Evolutionary conservation across 192 early-diverging fungal genomes (phyloP).

Genomic region (Coemansia sp.): DNA sequence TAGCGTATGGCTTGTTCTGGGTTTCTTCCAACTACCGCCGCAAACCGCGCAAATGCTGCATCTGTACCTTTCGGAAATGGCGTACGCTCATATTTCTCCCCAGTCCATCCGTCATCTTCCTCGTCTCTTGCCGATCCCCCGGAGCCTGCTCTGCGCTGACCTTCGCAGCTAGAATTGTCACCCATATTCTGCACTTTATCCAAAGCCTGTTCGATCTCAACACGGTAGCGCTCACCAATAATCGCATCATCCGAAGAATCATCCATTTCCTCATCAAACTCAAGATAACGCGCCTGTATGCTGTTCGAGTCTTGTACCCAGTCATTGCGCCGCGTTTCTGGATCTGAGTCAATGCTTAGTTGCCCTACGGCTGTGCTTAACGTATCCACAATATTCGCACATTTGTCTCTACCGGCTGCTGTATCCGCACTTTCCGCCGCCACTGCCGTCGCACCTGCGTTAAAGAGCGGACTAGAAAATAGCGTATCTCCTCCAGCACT

Average conservation of each 20-base stretch:
- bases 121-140: slow-evolving; percentile 11
- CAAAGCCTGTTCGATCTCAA: slow-evolving; percentile 32
- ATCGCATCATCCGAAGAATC: background rate
- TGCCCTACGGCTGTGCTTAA: background rate
- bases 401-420: background rate
- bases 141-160: background rate
- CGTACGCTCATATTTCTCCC: slow-evolving; percentile 81
- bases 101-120: slow-evolving; percentile 64
- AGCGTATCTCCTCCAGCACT: background rate
- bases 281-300: slow-evolving; percentile 29
- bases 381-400: background rate
- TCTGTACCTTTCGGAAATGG: slow-evolving; percentile 69
- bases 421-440: background rate
- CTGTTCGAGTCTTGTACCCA: slow-evolving; percentile 13
- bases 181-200: slow-evolving; percentile 5
- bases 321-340: slow-evolving; percentile 12
- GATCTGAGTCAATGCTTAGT: background rate
- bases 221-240: slow-evolving; percentile 16
- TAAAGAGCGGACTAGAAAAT: slow-evolving; percentile 32
- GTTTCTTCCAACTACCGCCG: slow-evolving; percentile 64
- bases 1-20: slow-evolving; percentile 88
- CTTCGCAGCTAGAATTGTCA: background rate
- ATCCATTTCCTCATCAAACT: slow-evolving; percentile 29
- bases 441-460: background rate
- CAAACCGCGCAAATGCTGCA: slow-evolving; percentile 78